phyloP scores from a whole-genome alignment of 2,329 filamentous ascomycete species.

The Drechmeria coniospora region DNA sequence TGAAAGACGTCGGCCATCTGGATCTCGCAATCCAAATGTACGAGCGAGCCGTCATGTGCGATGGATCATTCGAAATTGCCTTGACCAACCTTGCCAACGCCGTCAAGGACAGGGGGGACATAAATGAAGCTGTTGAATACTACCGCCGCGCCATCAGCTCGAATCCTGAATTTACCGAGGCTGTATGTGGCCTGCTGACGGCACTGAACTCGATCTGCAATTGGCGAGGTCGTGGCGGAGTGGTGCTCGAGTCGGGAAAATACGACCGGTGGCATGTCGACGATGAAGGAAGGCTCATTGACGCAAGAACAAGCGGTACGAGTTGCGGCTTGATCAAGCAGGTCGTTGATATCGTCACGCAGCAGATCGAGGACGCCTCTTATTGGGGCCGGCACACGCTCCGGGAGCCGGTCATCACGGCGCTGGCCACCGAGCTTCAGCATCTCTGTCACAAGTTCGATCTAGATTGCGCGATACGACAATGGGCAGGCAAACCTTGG shows the following conservation, averaged over 20 bases:
- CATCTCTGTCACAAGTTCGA: slow-evolving; percentile 22
- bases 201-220: slow-evolving; percentile 93
- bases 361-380: slow-evolving; percentile 74
- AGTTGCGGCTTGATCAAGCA: slow-evolving; percentile 74
- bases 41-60: slow-evolving; percentile 80
- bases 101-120: slow-evolving; percentile 87
- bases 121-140: slow-evolving; percentile 81
- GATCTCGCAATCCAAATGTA: slow-evolving; percentile 93
- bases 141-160: slow-evolving; percentile 79
- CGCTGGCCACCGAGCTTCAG: slow-evolving; percentile 31
- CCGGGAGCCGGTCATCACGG: slow-evolving; percentile 34
- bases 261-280: slow-evolving; percentile 91
- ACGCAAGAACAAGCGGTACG: slow-evolving; percentile 45
- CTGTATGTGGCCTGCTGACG: slow-evolving; percentile 87
- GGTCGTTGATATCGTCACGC: slow-evolving; percentile 80
- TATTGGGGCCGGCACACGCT: slow-evolving; percentile 68
- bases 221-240: slow-evolving; percentile 80
- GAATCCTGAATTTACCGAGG: slow-evolving; percentile 94
- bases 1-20: slow-evolving; percentile 93
- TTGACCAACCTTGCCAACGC: slow-evolving; percentile 93
- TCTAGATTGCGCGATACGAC: slow-evolving; percentile 24
- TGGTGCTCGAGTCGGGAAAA: slow-evolving; percentile 55
- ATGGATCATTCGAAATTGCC: slow-evolving; percentile 92
- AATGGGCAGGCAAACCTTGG: slow-evolving; percentile 64
- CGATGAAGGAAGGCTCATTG: slow-evolving; percentile 64